These are phyloP conservation scores for Suillus americanus DNA, from an alignment of 768 basidiomycete species.

Conservation along the genomic window DNA sequence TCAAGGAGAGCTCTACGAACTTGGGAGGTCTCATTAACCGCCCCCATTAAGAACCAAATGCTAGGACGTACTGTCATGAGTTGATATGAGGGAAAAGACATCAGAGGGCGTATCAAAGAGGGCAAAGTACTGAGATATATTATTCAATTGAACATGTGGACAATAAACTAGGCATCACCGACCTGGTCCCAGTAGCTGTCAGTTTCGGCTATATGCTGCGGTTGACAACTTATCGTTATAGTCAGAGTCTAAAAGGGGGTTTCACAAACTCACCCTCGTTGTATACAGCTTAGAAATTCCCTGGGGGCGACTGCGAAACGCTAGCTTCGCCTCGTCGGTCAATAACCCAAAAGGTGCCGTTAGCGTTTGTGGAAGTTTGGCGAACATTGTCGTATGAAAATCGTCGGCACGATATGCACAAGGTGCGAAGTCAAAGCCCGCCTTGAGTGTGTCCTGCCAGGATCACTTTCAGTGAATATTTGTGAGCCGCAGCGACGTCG, in stretches of 20 bases:
- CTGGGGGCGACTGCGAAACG: conserved; percentile 78
- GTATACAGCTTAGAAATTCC: conserved; percentile 78
- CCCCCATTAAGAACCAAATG: conserved; percentile 5
- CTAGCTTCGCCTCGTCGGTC: conserved; percentile 86
- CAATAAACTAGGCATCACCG: conserved; percentile 20
- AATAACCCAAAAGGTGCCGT: conserved; percentile 75
- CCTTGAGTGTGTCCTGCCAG: background rate
- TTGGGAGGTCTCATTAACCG: conserved; percentile 30
- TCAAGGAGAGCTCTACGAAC: conserved; percentile 81
- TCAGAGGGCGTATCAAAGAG: conserved; percentile 90
- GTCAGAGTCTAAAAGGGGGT: background rate
- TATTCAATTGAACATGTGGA: conserved; percentile 1
- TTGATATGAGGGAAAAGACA: conserved; percentile 85
- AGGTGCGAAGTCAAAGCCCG: background rate
- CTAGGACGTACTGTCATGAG: conserved; percentile 70
- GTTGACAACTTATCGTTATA: conserved; percentile 8
- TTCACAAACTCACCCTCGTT: conserved; percentile 55
- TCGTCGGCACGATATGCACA: background rate
- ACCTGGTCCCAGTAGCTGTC: conserved; percentile 95
- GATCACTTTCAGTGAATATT: background rate
- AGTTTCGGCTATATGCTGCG: conserved; percentile 67
- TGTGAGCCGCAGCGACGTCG: background rate
- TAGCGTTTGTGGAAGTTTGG: conserved; percentile 70
- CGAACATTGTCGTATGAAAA: conserved; percentile 46
- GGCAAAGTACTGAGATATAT: conserved; percentile 60